Base-by-base conservation (phyloP, 2,329 filamentous ascomycete species). In the Tolypocladium tropicale region DNA sequence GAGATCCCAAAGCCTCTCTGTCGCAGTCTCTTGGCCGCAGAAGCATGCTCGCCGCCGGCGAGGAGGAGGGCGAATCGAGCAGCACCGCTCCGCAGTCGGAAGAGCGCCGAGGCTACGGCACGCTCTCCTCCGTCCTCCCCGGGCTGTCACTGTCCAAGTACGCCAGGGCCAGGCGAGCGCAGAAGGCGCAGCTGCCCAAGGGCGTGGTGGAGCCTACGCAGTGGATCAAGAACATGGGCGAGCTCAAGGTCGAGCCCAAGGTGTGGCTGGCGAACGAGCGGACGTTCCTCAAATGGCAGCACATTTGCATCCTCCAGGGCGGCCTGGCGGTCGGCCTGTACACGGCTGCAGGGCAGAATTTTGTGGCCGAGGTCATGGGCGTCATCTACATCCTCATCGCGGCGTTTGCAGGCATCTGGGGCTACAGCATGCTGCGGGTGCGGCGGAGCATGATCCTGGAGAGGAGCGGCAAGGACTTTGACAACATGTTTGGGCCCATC, bases 211-310 rank as follows among this genome's bases (percentile, higher is more conserved):
- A 95, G 67, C 94, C 94, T 2, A 83, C 81, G 10, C 80, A 84
- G 61, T 95, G 93, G 85, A 89, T 99, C 78, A 99, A 99, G 76
- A 95, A 99, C 72, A 82, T 88, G 36, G 93, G 94, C 3, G 89
- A 91, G 37, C 81, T 97, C 61, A 88, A 91, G 68, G 90, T 99
- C 56, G 94, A 99, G 75, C 91, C 90, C 59, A 99, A 99, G 74
- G 93, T 99, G 33, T 99, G 94, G 93, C 85, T 99, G 56, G 94
- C 94, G 55, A 99, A 99, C 72, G 93, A 99, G 74, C 87, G 94
- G 59, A 99, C 94, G 0, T 99, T 96, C 69, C 86, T 99, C 72
- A 97, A 96, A 72, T 99, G 94, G 94, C 90, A 97, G 76, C 92
- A 97, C 70, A 91, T 99, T 65, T 87, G 85, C 59, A 84, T 99